Conservation (phyloP, 2,329 filamentous ascomycete genomes). For the Ceratocystis destructans region DNA sequence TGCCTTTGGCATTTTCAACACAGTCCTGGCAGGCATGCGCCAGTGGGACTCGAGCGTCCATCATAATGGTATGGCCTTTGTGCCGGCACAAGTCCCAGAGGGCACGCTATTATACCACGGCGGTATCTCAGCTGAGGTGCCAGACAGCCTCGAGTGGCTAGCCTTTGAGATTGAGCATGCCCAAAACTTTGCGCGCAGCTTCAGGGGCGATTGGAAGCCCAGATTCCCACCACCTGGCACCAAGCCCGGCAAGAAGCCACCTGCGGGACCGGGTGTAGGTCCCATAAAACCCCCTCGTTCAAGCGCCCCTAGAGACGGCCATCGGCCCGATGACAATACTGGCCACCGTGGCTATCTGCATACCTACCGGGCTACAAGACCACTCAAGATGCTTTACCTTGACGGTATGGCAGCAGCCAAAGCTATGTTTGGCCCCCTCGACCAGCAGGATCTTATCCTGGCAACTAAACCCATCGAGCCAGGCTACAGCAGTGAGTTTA, state of each 20-base stretch:
- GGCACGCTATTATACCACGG: conserved; percentile 59
- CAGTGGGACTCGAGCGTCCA: conserved; percentile 61
- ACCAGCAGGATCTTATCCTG: conserved; percentile 51
- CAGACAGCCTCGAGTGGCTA: conserved; percentile 51
- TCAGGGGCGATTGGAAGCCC: neutral
- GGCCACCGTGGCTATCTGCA: conserved; percentile 47
- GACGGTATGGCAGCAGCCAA: conserved; percentile 60
- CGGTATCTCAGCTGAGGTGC: conserved; percentile 30
- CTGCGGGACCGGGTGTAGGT: neutral
- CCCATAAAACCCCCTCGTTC: neutral
- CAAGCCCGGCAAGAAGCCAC: neutral
- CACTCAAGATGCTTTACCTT: conserved; percentile 50
- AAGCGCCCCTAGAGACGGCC: conserved; percentile 12
- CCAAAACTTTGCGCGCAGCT: conserved; percentile 42
- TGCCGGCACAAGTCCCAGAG: conserved; percentile 49
- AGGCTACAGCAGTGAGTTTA: conserved; percentile 28
- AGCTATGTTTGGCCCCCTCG: conserved; percentile 49
- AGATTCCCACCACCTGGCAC: conserved; percentile 12
- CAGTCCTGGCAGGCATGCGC: conserved; percentile 55
- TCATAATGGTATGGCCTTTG: conserved; percentile 64
- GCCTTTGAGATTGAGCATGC: conserved; percentile 68
- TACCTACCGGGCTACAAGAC: conserved; percentile 45
- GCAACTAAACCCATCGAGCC: conserved; percentile 27
- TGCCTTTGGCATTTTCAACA: conserved; percentile 56
- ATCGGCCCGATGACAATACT: conserved; percentile 16